Conservation (phyloP, 2,329 filamentous ascomycete genomes). For the Dendrostoma leiphaemia region DNA sequence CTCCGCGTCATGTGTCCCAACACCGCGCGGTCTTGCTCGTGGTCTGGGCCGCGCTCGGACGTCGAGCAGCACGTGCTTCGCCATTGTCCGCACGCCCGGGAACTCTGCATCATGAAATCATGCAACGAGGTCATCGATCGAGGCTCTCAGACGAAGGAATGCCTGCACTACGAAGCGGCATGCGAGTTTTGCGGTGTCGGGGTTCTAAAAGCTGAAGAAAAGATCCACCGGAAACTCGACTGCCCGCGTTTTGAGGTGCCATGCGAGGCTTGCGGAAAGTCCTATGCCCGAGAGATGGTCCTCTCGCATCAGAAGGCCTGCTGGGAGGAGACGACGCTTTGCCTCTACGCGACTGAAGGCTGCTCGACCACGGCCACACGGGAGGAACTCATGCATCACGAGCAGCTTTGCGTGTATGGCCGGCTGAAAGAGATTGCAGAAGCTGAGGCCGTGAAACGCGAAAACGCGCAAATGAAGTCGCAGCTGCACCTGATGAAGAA, state of each 20-base stretch:
- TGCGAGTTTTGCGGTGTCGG: conserved; percentile 49
- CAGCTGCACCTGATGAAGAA: conserved; percentile 4
- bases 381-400: conserved; percentile 42
- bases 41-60: conserved; percentile 49
- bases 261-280: conserved; percentile 34
- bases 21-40: conserved; percentile 45
- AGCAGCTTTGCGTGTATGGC: conserved; percentile 24
- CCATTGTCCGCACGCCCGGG: conserved; percentile 55
- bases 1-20: conserved; percentile 60
- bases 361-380: conserved; percentile 1
- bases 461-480: neutral
- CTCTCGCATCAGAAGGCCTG: conserved; percentile 47
- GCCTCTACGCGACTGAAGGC: conserved; percentile 34
- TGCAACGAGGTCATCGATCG: conserved; percentile 7
- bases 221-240: conserved; percentile 46
- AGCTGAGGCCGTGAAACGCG: neutral
- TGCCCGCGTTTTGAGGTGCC: conserved; percentile 39
- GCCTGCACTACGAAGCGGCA: conserved; percentile 41
- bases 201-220: conserved; percentile 27
- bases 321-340: conserved; percentile 38
- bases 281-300: conserved; percentile 26
- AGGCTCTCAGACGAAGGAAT: neutral
- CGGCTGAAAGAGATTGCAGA: neutral
- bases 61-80: conserved; percentile 55
- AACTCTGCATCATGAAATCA: conserved; percentile 46